These are phyloP conservation scores for Blastocystis hominis DNA, from an alignment of 352 stramenopile species.

Conservation along the genomic window DNA sequence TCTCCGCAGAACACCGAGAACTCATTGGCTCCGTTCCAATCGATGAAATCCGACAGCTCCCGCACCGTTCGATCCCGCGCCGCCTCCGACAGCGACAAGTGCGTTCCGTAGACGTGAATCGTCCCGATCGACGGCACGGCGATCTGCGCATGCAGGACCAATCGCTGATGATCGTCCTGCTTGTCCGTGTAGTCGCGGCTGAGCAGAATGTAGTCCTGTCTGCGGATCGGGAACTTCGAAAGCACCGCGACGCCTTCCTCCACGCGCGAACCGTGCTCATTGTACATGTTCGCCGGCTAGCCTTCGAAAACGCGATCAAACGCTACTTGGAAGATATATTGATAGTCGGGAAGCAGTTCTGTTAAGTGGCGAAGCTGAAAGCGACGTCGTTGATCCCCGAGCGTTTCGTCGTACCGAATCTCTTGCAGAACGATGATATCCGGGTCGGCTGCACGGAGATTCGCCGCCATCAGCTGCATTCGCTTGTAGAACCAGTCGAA, in stretches of 20 bases:
- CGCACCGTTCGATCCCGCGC: constrained; percentile 73
- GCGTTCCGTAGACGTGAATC: constrained; percentile 76
- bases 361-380: constrained; percentile 64
- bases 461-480: constrained; percentile 68
- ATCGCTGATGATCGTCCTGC: constrained; percentile 74
- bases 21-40: constrained; percentile 65
- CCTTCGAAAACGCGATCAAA: constrained; percentile 70
- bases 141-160: constrained; percentile 73
- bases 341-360: constrained; percentile 67
- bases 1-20: constrained; percentile 75
- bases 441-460: constrained; percentile 65
- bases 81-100: constrained; percentile 72
- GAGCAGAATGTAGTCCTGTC: constrained; percentile 72
- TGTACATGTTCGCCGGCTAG: constrained; percentile 63
- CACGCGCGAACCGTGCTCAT: constrained; percentile 66
- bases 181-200: constrained; percentile 73
- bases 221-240: constrained; percentile 70
- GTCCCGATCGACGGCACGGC: constrained; percentile 68
- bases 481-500: constrained; percentile 72
- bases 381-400: constrained; percentile 61
- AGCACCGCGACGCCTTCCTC: constrained; percentile 74
- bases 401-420: constrained; percentile 72
- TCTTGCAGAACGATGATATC: constrained; percentile 76
- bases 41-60: constrained; percentile 75
- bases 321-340: constrained; percentile 74